Evolutionary conservation across 2,329 filamentous ascomycete species (phyloP).

Genomic region (Fusarium luffae): DNA sequence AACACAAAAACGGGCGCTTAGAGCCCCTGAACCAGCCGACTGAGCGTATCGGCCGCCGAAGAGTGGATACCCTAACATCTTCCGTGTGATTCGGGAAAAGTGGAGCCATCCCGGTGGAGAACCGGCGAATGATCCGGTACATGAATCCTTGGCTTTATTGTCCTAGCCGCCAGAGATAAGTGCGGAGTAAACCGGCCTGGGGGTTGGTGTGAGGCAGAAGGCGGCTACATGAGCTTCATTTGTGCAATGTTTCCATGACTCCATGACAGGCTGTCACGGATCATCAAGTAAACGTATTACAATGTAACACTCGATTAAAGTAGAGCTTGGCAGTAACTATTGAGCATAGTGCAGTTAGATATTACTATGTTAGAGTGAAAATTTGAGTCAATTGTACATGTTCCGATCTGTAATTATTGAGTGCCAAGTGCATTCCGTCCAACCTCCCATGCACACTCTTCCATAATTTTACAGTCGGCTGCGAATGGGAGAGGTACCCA

Average conservation of each 20-base stretch:
- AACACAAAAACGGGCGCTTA: background rate
- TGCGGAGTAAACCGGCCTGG: no score
- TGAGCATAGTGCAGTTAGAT: background rate
- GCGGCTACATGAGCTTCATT: background rate
- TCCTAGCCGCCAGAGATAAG: no score
- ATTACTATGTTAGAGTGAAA: no score
- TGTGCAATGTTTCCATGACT: background rate
- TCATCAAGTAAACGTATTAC: no score
- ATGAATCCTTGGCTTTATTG: background rate
- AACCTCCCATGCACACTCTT: background rate
- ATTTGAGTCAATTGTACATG: no score
- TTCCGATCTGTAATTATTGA: background rate
- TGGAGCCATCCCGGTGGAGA: background rate
- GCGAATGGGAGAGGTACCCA: background rate
- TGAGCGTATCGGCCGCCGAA: background rate
- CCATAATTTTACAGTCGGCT: background rate
- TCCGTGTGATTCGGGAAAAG: constrained; percentile 21
- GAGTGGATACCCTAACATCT: background rate
- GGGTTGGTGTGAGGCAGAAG: background rate
- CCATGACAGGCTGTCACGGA: background rate
- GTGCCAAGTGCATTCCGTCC: background rate
- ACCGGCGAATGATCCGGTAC: background rate
- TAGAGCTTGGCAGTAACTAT: no score
- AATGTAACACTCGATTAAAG: background rate
- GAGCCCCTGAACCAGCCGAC: background rate